Percentiles rank a stretch among this genome's conserved stretches.
phyloP scores from a whole-genome alignment of 257 asterid species.

The Primulina eburnea region DNA sequence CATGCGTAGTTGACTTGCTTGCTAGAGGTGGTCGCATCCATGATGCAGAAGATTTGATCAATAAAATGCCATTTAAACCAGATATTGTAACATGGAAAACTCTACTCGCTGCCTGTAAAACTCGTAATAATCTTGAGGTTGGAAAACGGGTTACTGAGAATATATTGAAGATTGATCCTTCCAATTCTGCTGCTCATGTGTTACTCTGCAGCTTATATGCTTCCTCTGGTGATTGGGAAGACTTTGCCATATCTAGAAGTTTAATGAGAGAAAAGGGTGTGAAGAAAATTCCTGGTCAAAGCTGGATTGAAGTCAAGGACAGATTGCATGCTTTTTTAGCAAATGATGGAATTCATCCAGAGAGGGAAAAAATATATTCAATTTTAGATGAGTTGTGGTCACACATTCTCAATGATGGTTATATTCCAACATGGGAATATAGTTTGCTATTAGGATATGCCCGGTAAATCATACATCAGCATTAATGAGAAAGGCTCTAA shows the following conservation, averaged over 20 bases:
- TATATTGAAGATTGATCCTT: slow-evolving; percentile 55
- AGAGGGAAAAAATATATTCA: slow-evolving; percentile 38
- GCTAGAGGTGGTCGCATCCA: slow-evolving; percentile 57
- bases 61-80: slow-evolving; percentile 38
- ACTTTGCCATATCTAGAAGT: slow-evolving; percentile 49
- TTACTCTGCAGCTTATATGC: slow-evolving; percentile 60
- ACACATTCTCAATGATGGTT: slow-evolving; percentile 58
- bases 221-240: slow-evolving; percentile 59
- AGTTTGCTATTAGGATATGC: neutral
- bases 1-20: slow-evolving; percentile 70
- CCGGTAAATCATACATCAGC: too few relatives aligned
- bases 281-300: slow-evolving; percentile 59
- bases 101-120: slow-evolving; percentile 62
- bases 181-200: slow-evolving; percentile 56
- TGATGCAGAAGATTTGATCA: slow-evolving; percentile 61
- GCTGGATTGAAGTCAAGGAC: slow-evolving; percentile 64
- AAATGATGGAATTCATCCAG: slow-evolving; percentile 57
- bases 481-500: too few relatives aligned
- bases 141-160: slow-evolving; percentile 63
- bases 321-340: slow-evolving; percentile 53
- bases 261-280: slow-evolving; percentile 62
- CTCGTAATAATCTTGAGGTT: slow-evolving; percentile 45
- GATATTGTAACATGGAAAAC: slow-evolving; percentile 71
- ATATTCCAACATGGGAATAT: slow-evolving; percentile 23
- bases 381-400: slow-evolving; percentile 51